A percentile compares a stretch with the other conserved stretches of the same genome.
These are phyloP conservation scores for Boletus insuetus DNA, from an alignment of 768 basidiomycete genomes.

Conservation along the genomic window DNA sequence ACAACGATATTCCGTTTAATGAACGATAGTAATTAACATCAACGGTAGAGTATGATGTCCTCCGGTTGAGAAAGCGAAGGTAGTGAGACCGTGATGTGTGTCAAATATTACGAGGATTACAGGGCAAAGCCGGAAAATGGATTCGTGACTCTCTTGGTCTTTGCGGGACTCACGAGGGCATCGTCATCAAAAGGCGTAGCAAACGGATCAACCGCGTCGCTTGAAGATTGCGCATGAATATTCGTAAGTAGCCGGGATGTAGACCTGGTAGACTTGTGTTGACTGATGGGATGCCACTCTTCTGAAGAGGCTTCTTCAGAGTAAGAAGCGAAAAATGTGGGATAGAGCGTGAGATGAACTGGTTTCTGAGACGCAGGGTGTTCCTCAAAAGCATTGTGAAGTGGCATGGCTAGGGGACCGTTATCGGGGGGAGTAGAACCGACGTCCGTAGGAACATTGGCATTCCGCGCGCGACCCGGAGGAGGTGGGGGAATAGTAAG, in stretches of 20 bases:
- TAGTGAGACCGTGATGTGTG: background rate
- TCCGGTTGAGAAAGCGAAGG: background rate
- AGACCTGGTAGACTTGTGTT: constrained; percentile 29
- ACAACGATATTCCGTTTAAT: constrained; percentile 9
- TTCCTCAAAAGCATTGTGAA: constrained; percentile 41
- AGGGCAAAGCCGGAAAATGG: constrained; percentile 43
- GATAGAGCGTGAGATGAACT: constrained; percentile 14
- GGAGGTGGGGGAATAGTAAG: constrained; percentile 34
- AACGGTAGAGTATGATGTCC: constrained; percentile 12
- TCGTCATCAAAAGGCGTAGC: constrained; percentile 82
- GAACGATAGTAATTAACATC: constrained; percentile 12
- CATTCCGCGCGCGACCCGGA: constrained; percentile 28
- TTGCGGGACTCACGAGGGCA: constrained; percentile 34
- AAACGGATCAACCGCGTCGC: constrained; percentile 49
- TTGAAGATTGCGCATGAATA: constrained; percentile 40
- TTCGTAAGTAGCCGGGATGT: constrained; percentile 45
- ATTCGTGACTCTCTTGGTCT: constrained; percentile 50
- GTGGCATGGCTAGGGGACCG: constrained; percentile 37
- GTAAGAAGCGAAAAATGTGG: constrained; percentile 13
- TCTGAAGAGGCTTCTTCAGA: constrained; percentile 7
- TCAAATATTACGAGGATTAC: constrained; percentile 13
- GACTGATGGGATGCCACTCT: constrained; percentile 19
- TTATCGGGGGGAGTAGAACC: constrained; percentile 21
- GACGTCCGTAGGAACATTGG: constrained; percentile 38
- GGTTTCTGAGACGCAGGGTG: constrained; percentile 15